Evolutionary conservation across 345 rosid species (phyloP), one percentile per base, ranked within the genome.

Genomic region (Citrus trifoliata): DNA sequence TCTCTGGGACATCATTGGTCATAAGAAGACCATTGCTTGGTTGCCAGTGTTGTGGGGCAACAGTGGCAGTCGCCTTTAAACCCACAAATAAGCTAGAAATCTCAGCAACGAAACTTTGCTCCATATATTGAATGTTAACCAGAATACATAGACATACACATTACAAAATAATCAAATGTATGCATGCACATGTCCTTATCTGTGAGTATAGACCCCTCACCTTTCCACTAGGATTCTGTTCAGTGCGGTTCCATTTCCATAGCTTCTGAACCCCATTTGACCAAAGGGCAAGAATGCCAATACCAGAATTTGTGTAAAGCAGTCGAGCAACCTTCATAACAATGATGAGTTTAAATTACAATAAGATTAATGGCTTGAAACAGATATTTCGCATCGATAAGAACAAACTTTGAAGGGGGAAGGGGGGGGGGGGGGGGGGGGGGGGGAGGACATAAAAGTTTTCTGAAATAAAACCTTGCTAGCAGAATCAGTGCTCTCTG

Each of bases 161-260:
- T 27, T 22, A 71, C 42, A 51, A 32, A 32, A 67, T 9, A 35
- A 67, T 25, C 19, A 64, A 53, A 28, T 71, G 14, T 42, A 65
- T 58, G 22, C 2, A 55, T 32, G 78, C 25, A 42, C 32, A 37
- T 9, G 61, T 18, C 22, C 58, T 19, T 6, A 66, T 61, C 48
- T 33, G 67, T 28, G 56, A 61, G 70, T 30, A 35, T 64, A 18
- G 75, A 67, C 21, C 81, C 16, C 28, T 78, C 35, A 87, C 90
- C 88, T 86, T 88, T 77, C 89, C 91, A 80, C 81, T 83, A 72
- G 86, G 89, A 76, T 84, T 88, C 32, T 81, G 89, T 64, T 88
- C 91, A 80, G 70, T 88, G 75, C 88, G 91, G 77, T 69, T 79
- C 91, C 91, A 88, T 71, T 83, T 88, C 91, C 91, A 88, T 27